Evolutionary conservation across 179 eudicot genomes (phyloP).

Genomic region (Silene coronaria): DNA sequence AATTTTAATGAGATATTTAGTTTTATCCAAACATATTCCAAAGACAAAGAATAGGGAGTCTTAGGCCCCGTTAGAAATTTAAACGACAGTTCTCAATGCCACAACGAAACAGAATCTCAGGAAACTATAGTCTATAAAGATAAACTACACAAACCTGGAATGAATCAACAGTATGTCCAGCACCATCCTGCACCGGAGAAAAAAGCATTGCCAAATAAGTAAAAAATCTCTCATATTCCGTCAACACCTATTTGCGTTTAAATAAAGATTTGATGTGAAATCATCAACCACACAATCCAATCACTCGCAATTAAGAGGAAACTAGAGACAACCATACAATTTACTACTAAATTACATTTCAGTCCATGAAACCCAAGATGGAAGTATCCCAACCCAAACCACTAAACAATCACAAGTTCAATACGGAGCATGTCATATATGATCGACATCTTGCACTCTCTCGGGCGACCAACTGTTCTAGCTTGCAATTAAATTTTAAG

Average conservation of each 20-base stretch:
- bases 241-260: not conserved
- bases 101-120: not conserved
- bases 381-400: not conserved
- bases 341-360: not conserved
- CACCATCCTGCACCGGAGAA: constrained; percentile 50
- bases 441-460: not conserved
- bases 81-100: no score
- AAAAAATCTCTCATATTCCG: not conserved
- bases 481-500: not conserved
- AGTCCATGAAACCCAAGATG: not conserved
- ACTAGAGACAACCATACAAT: not conserved
- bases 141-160: constrained; percentile 43
- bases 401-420: not conserved
- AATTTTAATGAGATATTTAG: no score
- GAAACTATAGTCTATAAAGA: not conserved
- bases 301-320: not conserved
- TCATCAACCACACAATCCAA: constrained; percentile 4
- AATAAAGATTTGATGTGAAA: not conserved
- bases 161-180: constrained; percentile 28
- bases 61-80: no score
- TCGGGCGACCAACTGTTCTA: not conserved
- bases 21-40: no score
- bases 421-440: no score
- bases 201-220: constrained; percentile 14
- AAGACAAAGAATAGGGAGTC: no score